Base-by-base conservation (phyloP, 257 asterid genomes). In the Craterostigma plantagineum region DNA sequence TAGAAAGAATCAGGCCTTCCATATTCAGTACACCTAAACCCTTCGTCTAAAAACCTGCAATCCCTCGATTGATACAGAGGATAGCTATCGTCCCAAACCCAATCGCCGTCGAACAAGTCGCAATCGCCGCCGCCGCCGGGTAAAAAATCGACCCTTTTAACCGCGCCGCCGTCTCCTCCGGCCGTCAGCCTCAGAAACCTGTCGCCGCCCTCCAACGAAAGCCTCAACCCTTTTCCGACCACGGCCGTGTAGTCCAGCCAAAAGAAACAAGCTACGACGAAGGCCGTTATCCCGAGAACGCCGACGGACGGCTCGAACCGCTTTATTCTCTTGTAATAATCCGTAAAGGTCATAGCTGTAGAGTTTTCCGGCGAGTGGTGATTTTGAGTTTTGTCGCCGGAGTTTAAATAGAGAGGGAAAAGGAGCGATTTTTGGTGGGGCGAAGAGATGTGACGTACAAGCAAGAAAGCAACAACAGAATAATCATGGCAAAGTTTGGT, bases 81-180 rank as follows among this genome's bases (percentile, higher is more conserved):
- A 51, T 87, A 87, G 18, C 62, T 63, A 37, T 76, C 90, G 70
- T 87, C 98, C 98, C 95, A 87, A 60, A 82, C 64, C 98, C 98
- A 87, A 65, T 87, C 93, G 59, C 98, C 95, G 49, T 72, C 84
- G 65, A 87, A 87, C 59, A 87, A 62, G 50, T 82, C 72, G 70
- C 95, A 87, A 50, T 63, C 68, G 58, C 73, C 63, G 23, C 59
- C 65, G 12, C 42, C 48, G 13, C 63, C 76, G 51, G 79, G 72
- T 63, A 81, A 62, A 60, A 71, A 81, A 48, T 76, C 94, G 47
- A 63, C 42, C 75, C 62, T 68, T 38, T 49, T 38, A 17, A 50
- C 50, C 50, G 1, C 57, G 10, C 15, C 11, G 10, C 56, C 64
- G 42, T 39, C 50, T 11, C 34, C 47, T 12, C 56, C 81, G 50